Conservation (phyloP, 2,329 filamentous ascomycete species). For the Bipolaris sorokiniana region DNA sequence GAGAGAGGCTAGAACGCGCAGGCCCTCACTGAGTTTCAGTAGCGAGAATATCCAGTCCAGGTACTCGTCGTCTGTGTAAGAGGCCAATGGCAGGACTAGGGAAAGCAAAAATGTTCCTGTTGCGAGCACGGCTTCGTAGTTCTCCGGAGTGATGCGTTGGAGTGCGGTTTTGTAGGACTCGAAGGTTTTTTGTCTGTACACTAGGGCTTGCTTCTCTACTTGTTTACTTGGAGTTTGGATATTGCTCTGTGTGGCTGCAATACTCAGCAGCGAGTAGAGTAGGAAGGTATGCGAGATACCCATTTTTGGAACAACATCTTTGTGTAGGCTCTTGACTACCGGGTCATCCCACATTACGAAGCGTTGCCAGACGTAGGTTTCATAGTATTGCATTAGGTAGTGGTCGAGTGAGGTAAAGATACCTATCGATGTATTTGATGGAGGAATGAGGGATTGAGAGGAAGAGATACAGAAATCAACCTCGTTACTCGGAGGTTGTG, state of each 20-base stretch:
- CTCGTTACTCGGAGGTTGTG: neutral
- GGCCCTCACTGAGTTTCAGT: constrained; percentile 41
- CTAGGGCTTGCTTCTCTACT: constrained; percentile 18
- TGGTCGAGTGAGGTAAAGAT: constrained; percentile 28
- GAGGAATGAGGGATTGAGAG: constrained; percentile 25
- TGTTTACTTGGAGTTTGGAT: constrained; percentile 18
- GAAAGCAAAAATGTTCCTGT: constrained; percentile 34
- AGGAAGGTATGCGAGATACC: constrained; percentile 32
- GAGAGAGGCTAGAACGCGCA: constrained; percentile 37
- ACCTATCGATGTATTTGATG: constrained; percentile 27
- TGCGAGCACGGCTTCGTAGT: constrained; percentile 41
- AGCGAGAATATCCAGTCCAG: constrained; percentile 34
- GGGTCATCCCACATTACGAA: constrained; percentile 31
- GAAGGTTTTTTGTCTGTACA: constrained; percentile 40
- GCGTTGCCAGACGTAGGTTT: constrained; percentile 29
- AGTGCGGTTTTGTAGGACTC: constrained; percentile 34
- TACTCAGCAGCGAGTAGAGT: constrained; percentile 37
- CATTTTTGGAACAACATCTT: constrained; percentile 30
- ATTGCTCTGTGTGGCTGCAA: constrained; percentile 35
- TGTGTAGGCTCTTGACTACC: constrained; percentile 25
- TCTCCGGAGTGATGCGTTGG: constrained; percentile 37
- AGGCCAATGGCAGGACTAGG: constrained; percentile 26
- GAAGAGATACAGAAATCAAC: constrained; percentile 24
- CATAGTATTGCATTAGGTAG: constrained; percentile 37
- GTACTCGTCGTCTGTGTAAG: constrained; percentile 13